Conservation (phyloP, 257 asterid species). For the Solanum okadae region DNA sequence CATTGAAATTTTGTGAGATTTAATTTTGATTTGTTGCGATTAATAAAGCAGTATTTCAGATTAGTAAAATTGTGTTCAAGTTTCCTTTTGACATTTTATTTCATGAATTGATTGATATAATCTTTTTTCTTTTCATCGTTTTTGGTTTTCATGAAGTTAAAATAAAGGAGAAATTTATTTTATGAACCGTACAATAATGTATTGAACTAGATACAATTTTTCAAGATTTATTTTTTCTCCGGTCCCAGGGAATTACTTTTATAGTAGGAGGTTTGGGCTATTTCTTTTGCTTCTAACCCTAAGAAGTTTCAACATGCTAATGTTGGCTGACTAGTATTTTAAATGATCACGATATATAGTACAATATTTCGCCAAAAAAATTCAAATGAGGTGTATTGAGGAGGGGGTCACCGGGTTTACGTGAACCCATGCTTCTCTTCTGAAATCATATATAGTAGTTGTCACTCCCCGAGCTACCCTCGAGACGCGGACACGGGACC, state of each 20-base stretch:
- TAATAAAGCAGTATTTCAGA: background rate
- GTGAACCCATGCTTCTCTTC: too few species aligned
- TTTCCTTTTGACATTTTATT: background rate
- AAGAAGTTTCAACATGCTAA: background rate
- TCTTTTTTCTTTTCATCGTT: background rate
- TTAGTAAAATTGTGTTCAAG: background rate
- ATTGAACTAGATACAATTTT: background rate
- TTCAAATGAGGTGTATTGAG: too few species aligned
- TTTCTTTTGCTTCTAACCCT: background rate
- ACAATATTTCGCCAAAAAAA: too few species aligned
- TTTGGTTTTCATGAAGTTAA: background rate
- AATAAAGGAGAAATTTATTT: background rate
- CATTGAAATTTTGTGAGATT: background rate
- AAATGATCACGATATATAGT: too few species aligned
- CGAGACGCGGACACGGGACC: too few species aligned
- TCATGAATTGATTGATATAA: background rate
- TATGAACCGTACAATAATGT: background rate
- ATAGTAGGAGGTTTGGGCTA: background rate
- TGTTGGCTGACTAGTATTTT: too few species aligned
- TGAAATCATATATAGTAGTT: too few species aligned
- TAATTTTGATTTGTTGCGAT: background rate
- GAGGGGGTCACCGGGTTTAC: too few species aligned
- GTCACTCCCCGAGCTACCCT: too few species aligned
- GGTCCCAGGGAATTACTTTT: background rate
- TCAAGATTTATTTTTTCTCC: background rate